Percentiles rank a stretch among this genome's conserved stretches.
Evolutionary conservation across 495 filamentous ascomycete species (phyloP).

Genomic region (Aspergillus olivimuriae): DNA sequence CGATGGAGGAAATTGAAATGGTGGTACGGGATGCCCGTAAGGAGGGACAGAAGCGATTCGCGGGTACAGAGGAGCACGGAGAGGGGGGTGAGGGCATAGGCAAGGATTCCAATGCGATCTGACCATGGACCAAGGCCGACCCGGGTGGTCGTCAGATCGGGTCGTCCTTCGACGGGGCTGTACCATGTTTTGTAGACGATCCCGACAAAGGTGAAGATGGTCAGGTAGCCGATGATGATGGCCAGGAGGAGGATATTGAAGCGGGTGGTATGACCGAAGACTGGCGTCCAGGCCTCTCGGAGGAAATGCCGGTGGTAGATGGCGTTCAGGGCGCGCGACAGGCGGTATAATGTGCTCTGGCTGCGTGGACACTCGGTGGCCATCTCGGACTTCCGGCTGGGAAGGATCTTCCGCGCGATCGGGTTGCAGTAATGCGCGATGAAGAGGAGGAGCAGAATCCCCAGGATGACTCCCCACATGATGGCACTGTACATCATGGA

Average conservation of each 20-base stretch:
- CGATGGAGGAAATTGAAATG: constrained; percentile 65
- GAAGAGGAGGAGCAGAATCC: constrained; percentile 45
- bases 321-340: constrained; percentile 11
- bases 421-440: constrained; percentile 17
- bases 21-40: constrained; percentile 62
- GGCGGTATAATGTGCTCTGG: constrained; percentile 11
- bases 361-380: constrained; percentile 4
- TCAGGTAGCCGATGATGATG: constrained; percentile 45
- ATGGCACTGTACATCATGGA: constrained; percentile 57
- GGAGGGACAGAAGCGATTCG: constrained; percentile 52
- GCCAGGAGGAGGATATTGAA: constrained; percentile 45
- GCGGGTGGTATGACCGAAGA: constrained; percentile 35
- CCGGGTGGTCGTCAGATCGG: constrained; percentile 47
- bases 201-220: constrained; percentile 58
- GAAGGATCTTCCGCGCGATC: constrained; percentile 3
- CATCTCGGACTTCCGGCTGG: constrained; percentile 3
- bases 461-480: constrained; percentile 51
- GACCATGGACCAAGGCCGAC: constrained; percentile 54
- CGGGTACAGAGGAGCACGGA: constrained; percentile 52
- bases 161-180: constrained; percentile 46
- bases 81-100: constrained; percentile 61
- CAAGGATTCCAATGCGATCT: constrained; percentile 56
- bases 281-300: constrained; percentile 24
- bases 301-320: constrained; percentile 26
- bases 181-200: constrained; percentile 53